These are phyloP conservation scores for Leishmania martiniquensis DNA, from an alignment of 208 protist species.

Conservation along the genomic window DNA sequence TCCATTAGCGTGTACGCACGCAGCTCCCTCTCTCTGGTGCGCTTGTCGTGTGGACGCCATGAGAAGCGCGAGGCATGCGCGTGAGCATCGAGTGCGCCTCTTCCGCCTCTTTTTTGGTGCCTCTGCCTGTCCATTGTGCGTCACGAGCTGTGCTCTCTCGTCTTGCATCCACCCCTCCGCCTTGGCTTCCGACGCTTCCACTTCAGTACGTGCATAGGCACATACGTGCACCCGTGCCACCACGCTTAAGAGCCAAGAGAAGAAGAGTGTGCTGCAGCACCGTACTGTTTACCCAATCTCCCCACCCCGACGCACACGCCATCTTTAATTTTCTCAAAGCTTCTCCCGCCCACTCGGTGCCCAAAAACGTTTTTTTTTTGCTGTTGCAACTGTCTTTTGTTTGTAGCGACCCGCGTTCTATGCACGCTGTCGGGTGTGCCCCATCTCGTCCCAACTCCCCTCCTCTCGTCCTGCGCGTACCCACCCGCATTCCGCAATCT, in stretches of 20 bases:
- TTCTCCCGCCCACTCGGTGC: background rate
- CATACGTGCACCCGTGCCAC: background rate
- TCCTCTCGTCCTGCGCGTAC: background rate
- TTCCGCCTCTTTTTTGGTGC: constrained; percentile 6
- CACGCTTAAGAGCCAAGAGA: background rate
- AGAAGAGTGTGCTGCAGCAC: background rate
- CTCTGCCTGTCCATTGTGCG: background rate
- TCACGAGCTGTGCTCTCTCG: background rate
- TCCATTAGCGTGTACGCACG: background rate
- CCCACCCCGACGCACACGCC: too few relatives aligned
- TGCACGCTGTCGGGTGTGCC: background rate
- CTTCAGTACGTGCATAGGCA: background rate
- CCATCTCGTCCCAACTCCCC: too few relatives aligned
- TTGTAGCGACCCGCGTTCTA: background rate
- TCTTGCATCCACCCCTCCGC: background rate
- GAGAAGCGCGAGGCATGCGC: too few relatives aligned
- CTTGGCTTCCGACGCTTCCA: too few relatives aligned
- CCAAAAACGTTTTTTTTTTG: too few relatives aligned
- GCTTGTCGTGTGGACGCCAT: background rate
- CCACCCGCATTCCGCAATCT: background rate
- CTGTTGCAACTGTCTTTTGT: background rate
- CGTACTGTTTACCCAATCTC: background rate
- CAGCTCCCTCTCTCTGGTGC: too few relatives aligned
- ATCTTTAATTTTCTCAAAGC: background rate
- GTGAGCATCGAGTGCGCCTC: background rate